phyloP scores from a whole-genome alignment of 2,329 filamentous ascomycete genomes.

The Pseudogymnoascus sp. region DNA sequence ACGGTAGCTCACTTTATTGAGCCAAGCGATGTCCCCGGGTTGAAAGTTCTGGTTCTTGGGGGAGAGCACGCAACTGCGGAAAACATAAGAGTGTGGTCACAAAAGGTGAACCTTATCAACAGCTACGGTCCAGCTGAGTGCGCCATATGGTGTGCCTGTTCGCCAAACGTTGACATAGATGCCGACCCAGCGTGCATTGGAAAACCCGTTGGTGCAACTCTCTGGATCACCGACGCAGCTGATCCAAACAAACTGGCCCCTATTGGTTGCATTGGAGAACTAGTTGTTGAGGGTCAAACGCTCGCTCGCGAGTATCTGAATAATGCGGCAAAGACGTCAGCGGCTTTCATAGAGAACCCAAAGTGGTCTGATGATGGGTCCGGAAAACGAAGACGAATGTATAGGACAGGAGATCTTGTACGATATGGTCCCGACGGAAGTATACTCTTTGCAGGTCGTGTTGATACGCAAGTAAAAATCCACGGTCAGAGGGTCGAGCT shows the following conservation, averaged over 20 bases:
- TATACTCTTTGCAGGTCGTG: conserved; percentile 51
- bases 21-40: conserved; percentile 66
- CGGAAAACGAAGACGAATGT: conserved; percentile 32
- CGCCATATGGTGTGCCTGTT: conserved; percentile 42
- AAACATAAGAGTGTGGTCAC: conserved; percentile 33
- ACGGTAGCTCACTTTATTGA: conserved; percentile 73
- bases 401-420: conserved; percentile 55
- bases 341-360: conserved; percentile 41
- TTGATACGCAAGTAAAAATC: conserved; percentile 55
- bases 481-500: conserved; percentile 20
- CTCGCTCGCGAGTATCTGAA: conserved; percentile 54
- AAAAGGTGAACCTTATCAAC: conserved; percentile 32
- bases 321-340: conserved; percentile 47
- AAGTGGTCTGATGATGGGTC: conserved; percentile 10
- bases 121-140: conserved; percentile 81
- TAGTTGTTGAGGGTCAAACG: conserved; percentile 37
- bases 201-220: neutral
- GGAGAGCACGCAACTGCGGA: conserved; percentile 71
- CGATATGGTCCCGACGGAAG: conserved; percentile 42
- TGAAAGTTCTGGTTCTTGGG: conserved; percentile 74
- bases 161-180: conserved; percentile 13
- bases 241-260: neutral
- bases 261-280: neutral
- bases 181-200: conserved; percentile 1
- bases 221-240: conserved; percentile 30